Conservation (phyloP, 2,329 filamentous ascomycete species). For the Coniochaeta sp. region DNA sequence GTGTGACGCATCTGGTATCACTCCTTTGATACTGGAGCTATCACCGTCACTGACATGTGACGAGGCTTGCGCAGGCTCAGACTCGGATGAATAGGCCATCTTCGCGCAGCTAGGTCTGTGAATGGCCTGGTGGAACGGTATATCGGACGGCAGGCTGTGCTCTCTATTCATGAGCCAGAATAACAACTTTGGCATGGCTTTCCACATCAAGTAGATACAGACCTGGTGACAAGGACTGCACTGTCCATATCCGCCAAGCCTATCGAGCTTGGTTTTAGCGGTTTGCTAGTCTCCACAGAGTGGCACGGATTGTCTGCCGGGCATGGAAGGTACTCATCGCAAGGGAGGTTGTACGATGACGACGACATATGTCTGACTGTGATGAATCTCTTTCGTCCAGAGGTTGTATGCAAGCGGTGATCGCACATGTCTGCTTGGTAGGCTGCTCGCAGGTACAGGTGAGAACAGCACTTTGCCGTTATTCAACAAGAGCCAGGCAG, state of each 20-base stretch:
- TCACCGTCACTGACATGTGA: neutral
- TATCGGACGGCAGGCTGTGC: neutral
- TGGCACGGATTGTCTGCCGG: neutral
- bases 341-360: neutral
- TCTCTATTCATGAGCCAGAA: neutral
- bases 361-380: neutral
- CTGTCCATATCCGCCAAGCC: neutral
- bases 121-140: neutral
- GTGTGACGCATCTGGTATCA: too few relatives aligned
- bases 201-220: neutral
- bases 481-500: neutral
- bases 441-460: neutral
- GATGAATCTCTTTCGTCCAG: neutral
- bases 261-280: neutral
- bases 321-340: neutral
- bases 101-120: neutral
- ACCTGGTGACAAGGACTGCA: neutral
- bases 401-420: neutral
- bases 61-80: neutral
- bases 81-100: neutral
- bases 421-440: neutral
- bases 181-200: neutral
- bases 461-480: neutral
- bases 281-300: neutral
- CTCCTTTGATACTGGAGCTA: too few relatives aligned